A percentile compares a stretch with the other conserved stretches of the same genome.
phyloP scores from a whole-genome alignment of 768 basidiomycete genomes.

The Suillus sp. region DNA sequence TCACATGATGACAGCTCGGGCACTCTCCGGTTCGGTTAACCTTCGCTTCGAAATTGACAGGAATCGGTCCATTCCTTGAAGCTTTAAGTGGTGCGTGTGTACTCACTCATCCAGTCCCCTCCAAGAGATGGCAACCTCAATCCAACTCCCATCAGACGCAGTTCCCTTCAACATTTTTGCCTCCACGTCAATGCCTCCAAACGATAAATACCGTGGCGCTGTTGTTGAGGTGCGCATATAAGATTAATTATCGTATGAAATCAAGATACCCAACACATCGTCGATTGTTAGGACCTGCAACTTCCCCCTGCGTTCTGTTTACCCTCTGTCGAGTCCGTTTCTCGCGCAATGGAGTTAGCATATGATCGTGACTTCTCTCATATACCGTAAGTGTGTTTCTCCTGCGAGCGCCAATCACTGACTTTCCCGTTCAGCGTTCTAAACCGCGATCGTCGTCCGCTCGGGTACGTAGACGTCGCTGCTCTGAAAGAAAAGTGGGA shows the following conservation, averaged over 20 bases:
- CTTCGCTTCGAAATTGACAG: conserved; percentile 1
- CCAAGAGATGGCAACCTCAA: conserved; percentile 12
- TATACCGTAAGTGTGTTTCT: conserved; percentile 64
- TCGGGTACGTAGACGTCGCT: conserved; percentile 85
- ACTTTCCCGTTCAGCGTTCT: conserved; percentile 57
- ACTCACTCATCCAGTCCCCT: not conserved
- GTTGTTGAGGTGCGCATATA: conserved; percentile 72
- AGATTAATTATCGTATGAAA: not conserved
- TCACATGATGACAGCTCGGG: not conserved
- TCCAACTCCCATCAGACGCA: conserved; percentile 10
- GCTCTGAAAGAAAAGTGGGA: conserved; percentile 79
- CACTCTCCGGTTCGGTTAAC: not conserved
- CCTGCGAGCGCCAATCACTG: too few species aligned
- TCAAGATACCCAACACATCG: conserved; percentile 11
- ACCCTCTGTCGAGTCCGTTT: conserved; percentile 68
- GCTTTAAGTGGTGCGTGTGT: conserved; percentile 2
- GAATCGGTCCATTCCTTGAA: not conserved
- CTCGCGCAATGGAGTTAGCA: conserved; percentile 79
- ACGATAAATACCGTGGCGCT: conserved; percentile 79
- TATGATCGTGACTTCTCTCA: conserved; percentile 95
- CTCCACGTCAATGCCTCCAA: conserved; percentile 16
- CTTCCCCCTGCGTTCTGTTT: conserved; percentile 87
- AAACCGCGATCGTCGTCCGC: conserved; percentile 65
- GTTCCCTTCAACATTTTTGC: conserved; percentile 1
- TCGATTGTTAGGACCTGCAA: conserved; percentile 61